phyloP scores from a whole-genome alignment of 2,329 filamentous ascomycete species.

The Fusarium staphyleae region DNA sequence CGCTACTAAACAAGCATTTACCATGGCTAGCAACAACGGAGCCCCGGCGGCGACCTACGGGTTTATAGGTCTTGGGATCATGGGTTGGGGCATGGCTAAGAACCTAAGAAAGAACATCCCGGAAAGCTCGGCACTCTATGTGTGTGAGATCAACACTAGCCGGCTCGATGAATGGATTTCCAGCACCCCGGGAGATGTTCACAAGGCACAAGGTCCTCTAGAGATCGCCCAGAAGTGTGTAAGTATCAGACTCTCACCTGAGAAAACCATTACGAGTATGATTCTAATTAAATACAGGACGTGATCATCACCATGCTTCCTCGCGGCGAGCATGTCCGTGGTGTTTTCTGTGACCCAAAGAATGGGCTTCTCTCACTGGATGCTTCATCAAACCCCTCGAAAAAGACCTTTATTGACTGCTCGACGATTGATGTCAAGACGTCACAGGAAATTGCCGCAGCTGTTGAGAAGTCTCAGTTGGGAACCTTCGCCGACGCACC shows the following conservation, averaged over 20 bases:
- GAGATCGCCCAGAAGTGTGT: background rate
- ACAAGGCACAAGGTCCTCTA: background rate
- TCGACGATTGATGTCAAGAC: slow-evolving; percentile 13
- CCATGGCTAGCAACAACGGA: no score
- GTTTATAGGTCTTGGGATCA: slow-evolving; percentile 42
- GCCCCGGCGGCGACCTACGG: no score
- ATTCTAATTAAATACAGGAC: no score
- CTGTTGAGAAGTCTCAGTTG: background rate
- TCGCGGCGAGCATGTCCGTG: background rate
- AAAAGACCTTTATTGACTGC: slow-evolving; percentile 12
- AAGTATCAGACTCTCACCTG: no score
- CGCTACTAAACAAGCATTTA: no score
- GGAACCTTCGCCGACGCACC: slow-evolving; percentile 24
- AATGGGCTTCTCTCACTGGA: slow-evolving; percentile 1
- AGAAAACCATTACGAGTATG: no score
- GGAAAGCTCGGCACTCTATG: slow-evolving; percentile 36
- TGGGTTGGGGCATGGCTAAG: slow-evolving; percentile 48
- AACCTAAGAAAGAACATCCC: slow-evolving; percentile 42
- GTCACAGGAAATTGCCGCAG: background rate
- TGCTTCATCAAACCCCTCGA: background rate
- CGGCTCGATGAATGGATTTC: slow-evolving; percentile 1
- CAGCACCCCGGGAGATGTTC: background rate
- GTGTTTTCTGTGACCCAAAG: slow-evolving; percentile 5
- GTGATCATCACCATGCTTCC: slow-evolving; percentile 21
- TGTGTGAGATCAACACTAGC: slow-evolving; percentile 39